Base-by-base conservation (phyloP, 768 basidiomycete genomes). In the Cystobasidium tubakii region DNA sequence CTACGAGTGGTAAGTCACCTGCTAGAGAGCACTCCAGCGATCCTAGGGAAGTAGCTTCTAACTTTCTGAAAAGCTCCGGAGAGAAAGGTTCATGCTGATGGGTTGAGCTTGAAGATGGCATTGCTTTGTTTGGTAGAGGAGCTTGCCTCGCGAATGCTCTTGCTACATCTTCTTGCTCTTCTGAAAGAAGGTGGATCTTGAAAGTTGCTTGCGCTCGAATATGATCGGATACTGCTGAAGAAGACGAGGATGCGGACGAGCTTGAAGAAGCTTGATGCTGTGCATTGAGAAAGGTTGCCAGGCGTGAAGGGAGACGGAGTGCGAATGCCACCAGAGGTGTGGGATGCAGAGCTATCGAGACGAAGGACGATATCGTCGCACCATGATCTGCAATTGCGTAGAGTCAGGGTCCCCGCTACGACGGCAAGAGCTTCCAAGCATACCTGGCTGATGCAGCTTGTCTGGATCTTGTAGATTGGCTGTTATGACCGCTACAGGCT, bases 401-500 rank as follows among this genome's bases (percentile, higher is more conserved):
- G n/a, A n/a, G n/a, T n/a, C n/a, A n/a, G n/a, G n/a, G n/a, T n/a
- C n/a, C n/a, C n/a, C n/a, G n/a, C n/a, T n/a, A n/a, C n/a, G n/a
- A n/a, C n/a, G 15, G 15, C 7, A 15, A 39, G 7, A 39, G 39
- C 39, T 39, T 39, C 39, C n/a, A n/a, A n/a, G 15, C 39, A 6
- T 39, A 71, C 69, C 54, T 60, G 69, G 69, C 29, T 31, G 46
- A 29, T 34, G 13, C 21, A 60, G 21, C 50, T 39, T 39, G 34
- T 36, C 34, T 34, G 36, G 27, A 71, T 62, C 27, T 3, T 71
- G 23, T 1, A 71, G 2, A 27, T 71, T 71, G 69, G 69, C 69
- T 15, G 69, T 71, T 54, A 71, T 71, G 50, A 71, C 69, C 4
- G 69, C 69, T n/a, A 71, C 69, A 4, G 69, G 69, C 69, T 71